A percentile compares a stretch with the other conserved stretches of the same genome.
These are phyloP conservation scores for Suhomyces atakaporum DNA, from an alignment of 1,139 yeast species.

Conservation along the genomic window DNA sequence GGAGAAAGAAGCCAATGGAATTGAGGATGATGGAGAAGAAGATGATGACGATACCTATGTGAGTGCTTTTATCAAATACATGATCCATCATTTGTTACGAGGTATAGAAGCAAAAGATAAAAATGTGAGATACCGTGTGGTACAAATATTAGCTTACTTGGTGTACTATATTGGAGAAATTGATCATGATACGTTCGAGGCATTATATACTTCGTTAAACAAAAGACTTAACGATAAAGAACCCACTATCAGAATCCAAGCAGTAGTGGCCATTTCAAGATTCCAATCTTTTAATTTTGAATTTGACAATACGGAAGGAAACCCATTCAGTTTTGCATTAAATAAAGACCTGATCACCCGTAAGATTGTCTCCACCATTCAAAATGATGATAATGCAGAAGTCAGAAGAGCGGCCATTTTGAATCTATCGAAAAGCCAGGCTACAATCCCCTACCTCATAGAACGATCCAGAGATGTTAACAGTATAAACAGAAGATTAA, in stretches of 20 bases:
- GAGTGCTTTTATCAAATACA: slow-evolving; percentile 56
- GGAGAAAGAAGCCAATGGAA: slow-evolving; percentile 28
- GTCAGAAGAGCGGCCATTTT: slow-evolving; percentile 84
- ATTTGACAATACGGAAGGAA: slow-evolving; percentile 39
- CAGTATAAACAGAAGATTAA: slow-evolving; percentile 67
- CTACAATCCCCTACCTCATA: slow-evolving; percentile 60
- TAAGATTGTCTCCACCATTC: slow-evolving; percentile 56
- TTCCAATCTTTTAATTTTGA: slow-evolving; percentile 61
- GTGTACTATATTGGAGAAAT: slow-evolving; percentile 76
- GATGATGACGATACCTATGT: slow-evolving; percentile 42
- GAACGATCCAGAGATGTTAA: slow-evolving; percentile 85
- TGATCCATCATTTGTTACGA: slow-evolving; percentile 65
- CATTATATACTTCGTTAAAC: slow-evolving; percentile 60
- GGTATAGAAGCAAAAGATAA: slow-evolving; percentile 80
- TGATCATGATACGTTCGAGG: slow-evolving; percentile 69
- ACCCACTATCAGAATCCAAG: slow-evolving; percentile 74
- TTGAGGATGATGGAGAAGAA: slow-evolving; percentile 21
- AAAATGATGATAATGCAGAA: slow-evolving; percentile 83
- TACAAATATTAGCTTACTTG: slow-evolving; percentile 73
- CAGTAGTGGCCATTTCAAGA: slow-evolving; percentile 76
- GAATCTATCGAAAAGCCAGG: slow-evolving; percentile 58
- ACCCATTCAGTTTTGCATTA: slow-evolving; percentile 21
- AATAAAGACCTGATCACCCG: slow-evolving; percentile 40
- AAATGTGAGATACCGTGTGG: slow-evolving; percentile 77
- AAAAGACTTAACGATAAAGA: slow-evolving; percentile 79